Conservation (phyloP, 2,329 filamentous ascomycete species). For the Ploettnerulaceae sp. region DNA sequence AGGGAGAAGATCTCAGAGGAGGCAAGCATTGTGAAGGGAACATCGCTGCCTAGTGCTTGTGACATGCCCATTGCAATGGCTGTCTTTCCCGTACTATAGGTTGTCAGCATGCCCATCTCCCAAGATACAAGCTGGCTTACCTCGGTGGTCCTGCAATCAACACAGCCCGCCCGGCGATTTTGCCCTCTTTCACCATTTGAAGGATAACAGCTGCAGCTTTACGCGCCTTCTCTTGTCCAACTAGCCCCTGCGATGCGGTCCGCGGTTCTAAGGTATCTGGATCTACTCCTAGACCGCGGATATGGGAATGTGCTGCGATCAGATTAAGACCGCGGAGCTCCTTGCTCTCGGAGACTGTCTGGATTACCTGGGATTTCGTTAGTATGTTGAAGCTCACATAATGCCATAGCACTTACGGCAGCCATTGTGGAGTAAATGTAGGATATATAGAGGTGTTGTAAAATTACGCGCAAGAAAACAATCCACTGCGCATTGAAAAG, state of each 20-base stretch:
- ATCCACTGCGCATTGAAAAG: no score
- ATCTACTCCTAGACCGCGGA: constrained; percentile 92
- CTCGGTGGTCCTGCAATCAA: constrained; percentile 91
- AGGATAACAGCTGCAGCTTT: constrained; percentile 95
- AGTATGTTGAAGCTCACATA: constrained; percentile 7
- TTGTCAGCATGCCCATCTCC: constrained; percentile 8
- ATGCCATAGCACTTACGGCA: constrained; percentile 21
- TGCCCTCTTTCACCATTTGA: constrained; percentile 98
- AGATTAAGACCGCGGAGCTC: constrained; percentile 95
- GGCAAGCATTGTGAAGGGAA: constrained; percentile 93
- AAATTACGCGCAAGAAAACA: constrained; percentile 5
- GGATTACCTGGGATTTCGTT: constrained; percentile 48
- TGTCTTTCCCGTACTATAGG: constrained; percentile 83
- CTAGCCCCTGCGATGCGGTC: constrained; percentile 80
- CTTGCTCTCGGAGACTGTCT: constrained; percentile 89
- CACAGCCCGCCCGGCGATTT: constrained; percentile 92
- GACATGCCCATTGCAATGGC: constrained; percentile 99
- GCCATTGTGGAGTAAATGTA: constrained; percentile 25
- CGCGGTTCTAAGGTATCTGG: constrained; percentile 85
- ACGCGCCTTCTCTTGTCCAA: constrained; percentile 92
- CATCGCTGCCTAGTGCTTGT: constrained; percentile 87
- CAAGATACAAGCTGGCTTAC: constrained; percentile 37
- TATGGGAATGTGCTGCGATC: constrained; percentile 97
- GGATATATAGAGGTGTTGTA: not conserved
- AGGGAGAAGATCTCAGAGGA: constrained; percentile 97